Conservation (phyloP, 2,329 filamentous ascomycete species). For the Colletotrichum destructivum region DNA sequence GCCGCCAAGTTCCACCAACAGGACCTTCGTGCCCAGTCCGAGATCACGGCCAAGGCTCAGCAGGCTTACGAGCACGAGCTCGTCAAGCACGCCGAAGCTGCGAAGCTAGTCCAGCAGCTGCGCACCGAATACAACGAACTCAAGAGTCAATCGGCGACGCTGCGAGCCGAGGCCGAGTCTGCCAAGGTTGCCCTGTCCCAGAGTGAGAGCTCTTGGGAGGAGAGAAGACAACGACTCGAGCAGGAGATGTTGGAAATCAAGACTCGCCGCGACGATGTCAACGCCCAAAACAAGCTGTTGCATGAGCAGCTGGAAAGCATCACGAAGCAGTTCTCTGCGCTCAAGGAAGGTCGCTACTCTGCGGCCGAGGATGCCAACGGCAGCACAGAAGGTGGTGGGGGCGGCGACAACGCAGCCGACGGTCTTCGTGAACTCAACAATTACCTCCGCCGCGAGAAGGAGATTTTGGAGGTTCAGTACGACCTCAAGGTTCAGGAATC, state of each 20-base stretch:
- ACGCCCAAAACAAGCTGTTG: slow-evolving; percentile 90
- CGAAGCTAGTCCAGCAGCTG: slow-evolving; percentile 84
- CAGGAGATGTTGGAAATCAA: slow-evolving; percentile 86
- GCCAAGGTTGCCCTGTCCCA: slow-evolving; percentile 84
- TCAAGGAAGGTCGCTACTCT: slow-evolving; percentile 72
- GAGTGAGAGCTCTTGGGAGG: slow-evolving; percentile 90
- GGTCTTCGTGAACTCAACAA: slow-evolving; percentile 91
- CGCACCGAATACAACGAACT: slow-evolving; percentile 86
- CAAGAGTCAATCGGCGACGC: slow-evolving; percentile 81
- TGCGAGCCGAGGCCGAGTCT: slow-evolving; percentile 87
- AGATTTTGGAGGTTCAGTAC: slow-evolving; percentile 97
- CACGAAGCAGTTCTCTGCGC: slow-evolving; percentile 80
- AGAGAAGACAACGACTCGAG: slow-evolving; percentile 85
- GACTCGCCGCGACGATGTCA: slow-evolving; percentile 84
- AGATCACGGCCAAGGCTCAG: slow-evolving; percentile 93
- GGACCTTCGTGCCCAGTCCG: slow-evolving; percentile 92
- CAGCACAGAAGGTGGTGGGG: slow-evolving; percentile 56
- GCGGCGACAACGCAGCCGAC: slow-evolving; percentile 67
- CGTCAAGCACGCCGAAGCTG: slow-evolving; percentile 95
- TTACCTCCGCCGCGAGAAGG: slow-evolving; percentile 94
- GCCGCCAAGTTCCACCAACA: slow-evolving; percentile 89
- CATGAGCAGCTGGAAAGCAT: slow-evolving; percentile 91
- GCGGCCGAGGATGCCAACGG: slow-evolving; percentile 63
- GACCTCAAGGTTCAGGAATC: slow-evolving; percentile 90
- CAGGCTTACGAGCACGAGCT: slow-evolving; percentile 96